Conservation (phyloP, 2,329 filamentous ascomycete species). For the Chrysoporthe puriensis region DNA sequence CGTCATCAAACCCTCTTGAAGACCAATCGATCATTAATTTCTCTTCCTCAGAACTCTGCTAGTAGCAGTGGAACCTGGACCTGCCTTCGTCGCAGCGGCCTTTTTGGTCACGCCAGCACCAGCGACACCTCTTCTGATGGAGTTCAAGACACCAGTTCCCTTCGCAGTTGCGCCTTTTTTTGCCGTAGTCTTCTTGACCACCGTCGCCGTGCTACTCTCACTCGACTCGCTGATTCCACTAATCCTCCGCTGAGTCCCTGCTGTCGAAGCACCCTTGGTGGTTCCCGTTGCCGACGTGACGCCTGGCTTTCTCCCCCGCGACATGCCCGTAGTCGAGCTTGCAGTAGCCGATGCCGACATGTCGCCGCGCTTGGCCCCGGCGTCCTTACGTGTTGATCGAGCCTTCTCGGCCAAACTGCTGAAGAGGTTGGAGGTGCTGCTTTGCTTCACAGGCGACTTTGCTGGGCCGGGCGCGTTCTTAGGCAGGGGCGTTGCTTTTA, state of each 20-base stretch:
- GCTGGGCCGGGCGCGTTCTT: constrained; percentile 63
- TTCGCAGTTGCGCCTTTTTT: constrained; percentile 45
- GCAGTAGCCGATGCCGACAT: constrained; percentile 40
- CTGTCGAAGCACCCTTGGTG: constrained; percentile 40
- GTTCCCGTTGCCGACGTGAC: constrained; percentile 40
- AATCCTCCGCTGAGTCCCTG: constrained; percentile 53
- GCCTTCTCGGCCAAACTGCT: constrained; percentile 65
- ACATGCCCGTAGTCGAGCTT: constrained; percentile 41
- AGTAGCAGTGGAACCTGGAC: constrained; percentile 43
- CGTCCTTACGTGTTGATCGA: constrained; percentile 53
- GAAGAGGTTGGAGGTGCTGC: constrained; percentile 48
- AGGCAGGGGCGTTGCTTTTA: constrained; percentile 57
- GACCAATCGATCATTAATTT: constrained; percentile 27
- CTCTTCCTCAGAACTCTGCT: constrained; percentile 61
- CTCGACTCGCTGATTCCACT: constrained; percentile 67
- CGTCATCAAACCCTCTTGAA: background rate
- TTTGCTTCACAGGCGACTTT: constrained; percentile 65
- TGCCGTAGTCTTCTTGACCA: constrained; percentile 58
- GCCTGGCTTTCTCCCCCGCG: constrained; percentile 22
- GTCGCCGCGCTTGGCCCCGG: constrained; percentile 24
- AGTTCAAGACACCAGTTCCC: constrained; percentile 55
- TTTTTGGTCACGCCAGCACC: constrained; percentile 53
- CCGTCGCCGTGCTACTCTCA: constrained; percentile 66
- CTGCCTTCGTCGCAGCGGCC: constrained; percentile 47
- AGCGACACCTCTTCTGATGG: constrained; percentile 56